Base-by-base conservation (phyloP, 2,329 filamentous ascomycete genomes). In the Aspergillus aculeatus region DNA sequence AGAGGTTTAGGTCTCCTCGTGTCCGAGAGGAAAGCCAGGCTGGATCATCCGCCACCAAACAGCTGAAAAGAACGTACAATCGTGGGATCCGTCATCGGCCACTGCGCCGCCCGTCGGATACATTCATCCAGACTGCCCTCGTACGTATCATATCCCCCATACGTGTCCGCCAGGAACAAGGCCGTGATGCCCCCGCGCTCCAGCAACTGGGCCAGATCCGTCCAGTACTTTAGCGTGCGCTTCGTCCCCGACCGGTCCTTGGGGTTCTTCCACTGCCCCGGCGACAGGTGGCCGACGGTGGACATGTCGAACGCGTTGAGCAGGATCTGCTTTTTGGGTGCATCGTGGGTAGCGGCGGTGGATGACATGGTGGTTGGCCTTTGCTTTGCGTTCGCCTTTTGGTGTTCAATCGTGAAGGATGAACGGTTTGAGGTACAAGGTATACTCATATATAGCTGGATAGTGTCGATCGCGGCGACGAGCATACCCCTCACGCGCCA, bases 211-310 rank as follows among this genome's bases (percentile, higher is more conserved):
- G 86, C 86, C 0, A 89, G 76, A 21, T 89, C 79, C 24, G 85
- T 83, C 86, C 86, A 89, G 67, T 89, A 88, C 11, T 83, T 76
- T 1, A 89, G 77, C 16, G 77, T 82, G 26, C 84, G 78, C 62
- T 89, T 89, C 0, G 82, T 84, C 0, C 83, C 82, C 0, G 85
- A 87, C 59, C 81, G 82, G 69, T 89, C 86, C 16, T 73, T 77
- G 0, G 86, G 86, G 55, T 88, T 86, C 82, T 87, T 88, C 87
- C 86, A 89, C 74, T 89, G 86, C 0, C 86, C 86, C 0, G 86
- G 85, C 0, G 84, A 86, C 35, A 89, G 69, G 69, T 89, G 86
- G 2, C 86, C 86, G 5, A 88, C 80, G 0, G 85, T 87, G 2
- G 80, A 85, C 85, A 88, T 88, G 60, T 88, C 86, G 64, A 88